These are phyloP conservation scores for Solanum peruvianum DNA, from an alignment of 257 asterid species.

Conservation along the genomic window DNA sequence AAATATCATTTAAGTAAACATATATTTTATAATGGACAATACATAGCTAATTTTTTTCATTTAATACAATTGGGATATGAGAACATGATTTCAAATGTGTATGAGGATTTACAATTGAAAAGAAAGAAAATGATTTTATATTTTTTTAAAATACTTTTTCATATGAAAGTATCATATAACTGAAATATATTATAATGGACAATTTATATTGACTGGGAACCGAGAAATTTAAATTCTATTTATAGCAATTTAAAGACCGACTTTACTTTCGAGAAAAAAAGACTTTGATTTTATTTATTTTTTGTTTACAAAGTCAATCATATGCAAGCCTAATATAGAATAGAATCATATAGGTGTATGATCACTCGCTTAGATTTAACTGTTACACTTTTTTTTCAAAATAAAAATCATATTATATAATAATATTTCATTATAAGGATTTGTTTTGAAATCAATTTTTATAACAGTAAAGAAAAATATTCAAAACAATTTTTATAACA, in stretches of 20 bases:
- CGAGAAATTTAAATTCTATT: too few relatives aligned
- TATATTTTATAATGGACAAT: too few relatives aligned
- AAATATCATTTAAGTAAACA: not conserved
- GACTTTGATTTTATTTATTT: not conserved
- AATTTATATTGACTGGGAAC: not conserved
- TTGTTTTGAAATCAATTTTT: not conserved
- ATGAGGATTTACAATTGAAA: not conserved
- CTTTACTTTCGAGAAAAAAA: not conserved
- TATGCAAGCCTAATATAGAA: not conserved
- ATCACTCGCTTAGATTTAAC: not conserved
- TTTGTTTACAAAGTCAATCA: not conserved
- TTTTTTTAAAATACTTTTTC: too few relatives aligned
- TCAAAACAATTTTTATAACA: not conserved
- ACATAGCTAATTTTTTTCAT: too few relatives aligned
- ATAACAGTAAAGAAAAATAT: not conserved
- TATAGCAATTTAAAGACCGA: not conserved
- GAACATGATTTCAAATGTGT: not conserved
- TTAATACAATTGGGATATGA: not conserved
- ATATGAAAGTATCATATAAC: not conserved
- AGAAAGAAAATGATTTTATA: not conserved
- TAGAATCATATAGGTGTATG: not conserved
- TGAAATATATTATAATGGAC: not conserved
- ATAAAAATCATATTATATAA: too few relatives aligned
- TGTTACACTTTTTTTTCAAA: too few relatives aligned
- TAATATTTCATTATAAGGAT: too few relatives aligned